A percentile compares a stretch with the other conserved stretches of the same genome.
Evolutionary conservation across 2,329 filamentous ascomycete species (phyloP).

Genomic region (Phialemonium atrogriseum): DNA sequence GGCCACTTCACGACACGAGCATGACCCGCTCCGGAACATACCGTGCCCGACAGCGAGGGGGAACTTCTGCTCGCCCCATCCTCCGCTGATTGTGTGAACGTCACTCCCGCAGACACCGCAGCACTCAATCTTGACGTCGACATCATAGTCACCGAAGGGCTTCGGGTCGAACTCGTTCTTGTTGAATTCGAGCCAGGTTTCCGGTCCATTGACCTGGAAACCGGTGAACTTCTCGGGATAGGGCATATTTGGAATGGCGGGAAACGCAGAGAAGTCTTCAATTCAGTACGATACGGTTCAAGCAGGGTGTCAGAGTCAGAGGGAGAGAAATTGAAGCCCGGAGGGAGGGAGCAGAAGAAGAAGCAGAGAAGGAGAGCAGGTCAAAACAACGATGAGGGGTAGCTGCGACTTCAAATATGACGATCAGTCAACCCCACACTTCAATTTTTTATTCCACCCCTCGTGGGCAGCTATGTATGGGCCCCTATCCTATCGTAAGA

Average conservation of each 20-base stretch:
- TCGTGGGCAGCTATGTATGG: too few species aligned
- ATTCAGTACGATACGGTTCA: too few species aligned
- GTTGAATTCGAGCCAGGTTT: conserved; percentile 51
- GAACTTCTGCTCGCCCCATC: conserved; percentile 56
- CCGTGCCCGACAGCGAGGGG: conserved; percentile 62
- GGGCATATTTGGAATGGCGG: conserved; percentile 27
- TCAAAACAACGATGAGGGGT: too few species aligned
- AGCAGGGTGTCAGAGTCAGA: too few species aligned
- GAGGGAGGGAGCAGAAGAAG: too few species aligned
- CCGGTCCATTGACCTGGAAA: conserved; percentile 49
- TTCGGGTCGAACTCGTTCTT: conserved; percentile 75
- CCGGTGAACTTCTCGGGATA: conserved; percentile 53
- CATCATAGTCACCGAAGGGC: conserved; percentile 77
- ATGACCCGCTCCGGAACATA: too few species aligned
- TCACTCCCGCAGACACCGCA: conserved; percentile 72
- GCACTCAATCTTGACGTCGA: conserved; percentile 79
- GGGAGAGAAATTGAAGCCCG: too few species aligned
- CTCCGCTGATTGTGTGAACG: conserved; percentile 60
- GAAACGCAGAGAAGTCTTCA: not conserved
- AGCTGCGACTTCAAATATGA: too few species aligned
- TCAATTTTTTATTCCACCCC: too few species aligned
- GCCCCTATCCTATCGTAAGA: too few species aligned
- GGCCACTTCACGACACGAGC: conserved; percentile 5
- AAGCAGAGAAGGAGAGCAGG: too few species aligned
- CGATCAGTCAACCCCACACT: too few species aligned